phyloP scores from a whole-genome alignment of 2,329 filamentous ascomycete species.

The Penicillium sp. region DNA sequence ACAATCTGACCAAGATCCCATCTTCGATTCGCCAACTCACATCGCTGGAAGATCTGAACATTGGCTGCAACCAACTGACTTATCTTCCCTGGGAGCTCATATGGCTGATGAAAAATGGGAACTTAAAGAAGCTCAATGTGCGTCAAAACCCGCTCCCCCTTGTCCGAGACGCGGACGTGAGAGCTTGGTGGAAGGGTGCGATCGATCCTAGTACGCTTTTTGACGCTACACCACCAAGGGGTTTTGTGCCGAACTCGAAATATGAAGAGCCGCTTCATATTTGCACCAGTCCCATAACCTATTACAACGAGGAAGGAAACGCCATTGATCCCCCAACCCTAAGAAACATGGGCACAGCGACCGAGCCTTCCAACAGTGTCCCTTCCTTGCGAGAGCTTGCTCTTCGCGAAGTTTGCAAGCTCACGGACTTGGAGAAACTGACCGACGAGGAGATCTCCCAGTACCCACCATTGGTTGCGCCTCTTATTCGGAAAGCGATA shows the following conservation, averaged over 20 bases:
- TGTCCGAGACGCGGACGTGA: constrained; percentile 32
- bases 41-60: constrained; percentile 47
- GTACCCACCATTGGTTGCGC: constrained; percentile 36
- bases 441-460: constrained; percentile 36
- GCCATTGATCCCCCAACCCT: constrained; percentile 14
- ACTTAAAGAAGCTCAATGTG: constrained; percentile 40
- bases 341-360: constrained; percentile 2
- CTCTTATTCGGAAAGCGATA: constrained; percentile 37
- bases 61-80: constrained; percentile 46
- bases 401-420: constrained; percentile 41
- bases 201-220: too few relatives aligned
- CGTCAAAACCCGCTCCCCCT: constrained; percentile 43
- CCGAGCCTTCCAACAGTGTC: constrained; percentile 19
- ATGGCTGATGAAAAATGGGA: constrained; percentile 39
- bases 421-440: constrained; percentile 38
- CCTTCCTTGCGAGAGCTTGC: constrained; percentile 48
- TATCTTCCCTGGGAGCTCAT: constrained; percentile 50
- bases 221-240: too few relatives aligned
- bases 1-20: constrained; percentile 46
- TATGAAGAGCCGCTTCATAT: constrained; percentile 27
- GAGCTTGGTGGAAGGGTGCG: constrained; percentile 26
- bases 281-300: constrained; percentile 34
- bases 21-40: constrained; percentile 43
- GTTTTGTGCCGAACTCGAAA: too few relatives aligned
- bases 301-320: constrained; percentile 38